Base-by-base conservation (phyloP, 202 grass and related monocot genomes). In the Zoysia matrella region DNA sequence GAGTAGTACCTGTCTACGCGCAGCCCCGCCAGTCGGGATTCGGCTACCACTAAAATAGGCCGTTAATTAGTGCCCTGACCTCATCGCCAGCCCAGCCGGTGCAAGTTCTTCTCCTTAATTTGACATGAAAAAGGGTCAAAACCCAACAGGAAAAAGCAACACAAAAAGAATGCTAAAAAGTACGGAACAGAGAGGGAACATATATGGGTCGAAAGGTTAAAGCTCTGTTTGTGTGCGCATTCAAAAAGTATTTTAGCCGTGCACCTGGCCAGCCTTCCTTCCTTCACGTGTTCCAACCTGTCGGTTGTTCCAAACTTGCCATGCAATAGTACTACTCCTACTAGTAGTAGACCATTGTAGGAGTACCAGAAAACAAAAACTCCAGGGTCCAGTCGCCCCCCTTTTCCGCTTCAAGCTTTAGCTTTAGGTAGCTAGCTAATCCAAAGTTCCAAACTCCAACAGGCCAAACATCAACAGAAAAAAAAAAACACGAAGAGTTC, bases 201-300 rank as follows among this genome's bases (percentile, higher is more conserved):
- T 36, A 36, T 55, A 66, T 54, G 14, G 40, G 67, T 65, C 62
- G 49, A 67, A 65, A 67, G 62, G 14, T 44, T 45, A 5, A 44
- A 16, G 13, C 12, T n/a, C 30, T 36, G 30, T 36, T 16, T 57
- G 36, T 8, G 11, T 3, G 36, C 10, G 12, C 36, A 48, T 61
- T 61, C 9, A 22, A 62, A 49, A 47, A 3, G 3, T 40, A 54
- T 0, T 2, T 45, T 60, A 11, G 46, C n/a, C 10, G 50, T 42
- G 60, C n/a, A 52, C 47, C 75, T 6, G 65, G 65, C 30, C 30
- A 36, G 22, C 77, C 52, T 57, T 64, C 65, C n/a, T 55, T 55
- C 77, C 60, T 63, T 80, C 77, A 79, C 64, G 64, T 80, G 65
- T 65, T 65, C 52, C 65, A 58, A 22, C 65, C 70, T 70, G 75